These are phyloP conservation scores for Termitomyces sp. DNA, from an alignment of 768 basidiomycete species.

Conservation along the genomic window DNA sequence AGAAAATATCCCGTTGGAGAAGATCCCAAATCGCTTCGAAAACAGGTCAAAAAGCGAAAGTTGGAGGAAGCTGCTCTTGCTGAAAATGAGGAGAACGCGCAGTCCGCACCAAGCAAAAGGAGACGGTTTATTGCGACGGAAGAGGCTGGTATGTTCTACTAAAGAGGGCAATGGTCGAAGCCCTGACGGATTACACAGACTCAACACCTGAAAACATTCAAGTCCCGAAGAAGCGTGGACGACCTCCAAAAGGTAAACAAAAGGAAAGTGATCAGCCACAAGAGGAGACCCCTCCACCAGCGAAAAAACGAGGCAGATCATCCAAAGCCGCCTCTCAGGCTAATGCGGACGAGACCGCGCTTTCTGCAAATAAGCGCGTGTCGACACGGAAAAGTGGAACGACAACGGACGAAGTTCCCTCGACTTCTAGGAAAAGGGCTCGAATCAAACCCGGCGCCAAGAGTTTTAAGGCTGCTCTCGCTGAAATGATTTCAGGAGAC, in stretches of 20 bases:
- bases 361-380: not conserved
- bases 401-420: not conserved
- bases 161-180: not conserved
- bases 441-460: not conserved
- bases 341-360: not conserved
- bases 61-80: constrained; percentile 11
- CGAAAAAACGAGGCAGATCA: constrained; percentile 33
- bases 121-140: constrained; percentile 14
- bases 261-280: constrained; percentile 10
- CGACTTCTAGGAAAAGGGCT: constrained; percentile 1
- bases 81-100: constrained; percentile 8
- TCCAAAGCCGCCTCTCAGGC: constrained; percentile 17
- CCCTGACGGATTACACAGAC: not conserved
- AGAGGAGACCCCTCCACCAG: constrained; percentile 10
- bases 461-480: not conserved
- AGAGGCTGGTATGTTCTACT: constrained; percentile 5
- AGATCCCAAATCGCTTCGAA: constrained; percentile 14
- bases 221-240: constrained; percentile 36
- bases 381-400: not conserved
- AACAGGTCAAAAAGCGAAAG: constrained; percentile 16
- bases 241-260: constrained; percentile 24
- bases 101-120: constrained; percentile 20
- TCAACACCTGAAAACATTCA: not conserved
- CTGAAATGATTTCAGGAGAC: not conserved
- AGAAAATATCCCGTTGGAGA: constrained; percentile 32